These are phyloP conservation scores for Calcarisporium arbuscula DNA, from an alignment of 2,329 filamentous ascomycete species.

Conservation along the genomic window DNA sequence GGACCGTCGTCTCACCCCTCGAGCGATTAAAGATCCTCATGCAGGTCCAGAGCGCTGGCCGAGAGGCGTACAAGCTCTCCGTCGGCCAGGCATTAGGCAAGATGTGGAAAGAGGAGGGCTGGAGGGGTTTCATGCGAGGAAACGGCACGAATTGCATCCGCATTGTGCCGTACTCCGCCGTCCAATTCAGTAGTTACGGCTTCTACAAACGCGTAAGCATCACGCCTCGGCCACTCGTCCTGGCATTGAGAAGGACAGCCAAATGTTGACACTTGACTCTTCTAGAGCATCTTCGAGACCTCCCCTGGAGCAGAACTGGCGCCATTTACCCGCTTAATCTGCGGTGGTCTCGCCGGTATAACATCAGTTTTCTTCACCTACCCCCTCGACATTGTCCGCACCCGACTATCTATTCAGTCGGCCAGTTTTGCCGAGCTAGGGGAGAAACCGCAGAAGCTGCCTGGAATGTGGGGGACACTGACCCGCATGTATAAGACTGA, in stretches of 20 bases:
- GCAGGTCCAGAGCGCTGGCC: slow-evolving; percentile 85
- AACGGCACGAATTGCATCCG: slow-evolving; percentile 98
- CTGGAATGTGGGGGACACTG: slow-evolving; percentile 89
- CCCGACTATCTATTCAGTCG: slow-evolving; percentile 90
- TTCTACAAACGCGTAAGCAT: slow-evolving; percentile 80
- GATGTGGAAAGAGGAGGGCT: slow-evolving; percentile 97
- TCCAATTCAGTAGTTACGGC: slow-evolving; percentile 97
- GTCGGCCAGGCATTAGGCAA: slow-evolving; percentile 83
- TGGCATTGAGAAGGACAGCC: no score
- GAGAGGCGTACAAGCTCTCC: slow-evolving; percentile 89
- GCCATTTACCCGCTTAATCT: slow-evolving; percentile 72
- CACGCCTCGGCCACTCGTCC: neutral
- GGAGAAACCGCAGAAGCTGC: slow-evolving; percentile 58
- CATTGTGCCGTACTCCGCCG: slow-evolving; percentile 95
- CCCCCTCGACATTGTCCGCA: slow-evolving; percentile 94
- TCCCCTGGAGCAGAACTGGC: slow-evolving; percentile 67
- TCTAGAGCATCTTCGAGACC: slow-evolving; percentile 66
- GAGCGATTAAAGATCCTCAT: slow-evolving; percentile 97
- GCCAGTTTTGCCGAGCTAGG: slow-evolving; percentile 84
- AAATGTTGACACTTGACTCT: slow-evolving; percentile 5
- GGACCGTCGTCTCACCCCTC: slow-evolving; percentile 92
- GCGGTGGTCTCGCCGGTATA: slow-evolving; percentile 85
- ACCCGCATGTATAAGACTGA: slow-evolving; percentile 81
- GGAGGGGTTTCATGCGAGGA: slow-evolving; percentile 94
- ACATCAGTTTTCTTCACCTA: slow-evolving; percentile 95